Conservation (phyloP, 192 early-diverging fungal genomes). For the Umbelopsis ramanniana region DNA sequence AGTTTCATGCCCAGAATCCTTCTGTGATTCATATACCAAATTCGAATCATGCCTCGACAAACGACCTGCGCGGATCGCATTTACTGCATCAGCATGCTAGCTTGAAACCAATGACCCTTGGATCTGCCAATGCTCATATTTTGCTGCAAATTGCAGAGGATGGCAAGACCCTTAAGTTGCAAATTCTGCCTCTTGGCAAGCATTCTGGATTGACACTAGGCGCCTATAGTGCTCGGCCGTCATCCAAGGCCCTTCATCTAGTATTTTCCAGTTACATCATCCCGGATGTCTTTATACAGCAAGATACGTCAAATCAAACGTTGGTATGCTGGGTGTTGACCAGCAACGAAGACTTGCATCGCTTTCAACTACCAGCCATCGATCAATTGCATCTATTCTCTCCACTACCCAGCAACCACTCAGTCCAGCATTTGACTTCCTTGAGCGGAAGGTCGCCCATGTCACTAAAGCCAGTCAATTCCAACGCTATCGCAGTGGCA, state of each 20-base stretch:
- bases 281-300: slow-evolving; percentile 2
- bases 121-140: background rate
- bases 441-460: background rate
- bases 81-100: background rate
- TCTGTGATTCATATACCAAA: background rate
- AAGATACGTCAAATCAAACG: background rate
- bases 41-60: background rate
- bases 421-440: background rate
- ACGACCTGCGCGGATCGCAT: too few species aligned
- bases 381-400: background rate
- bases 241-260: background rate
- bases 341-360: slow-evolving; percentile 11
- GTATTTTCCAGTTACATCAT: slow-evolving; percentile 1
- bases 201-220: background rate
- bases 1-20: background rate
- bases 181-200: background rate
- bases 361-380: background rate
- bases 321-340: slow-evolving; percentile 4
- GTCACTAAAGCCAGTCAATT: background rate
- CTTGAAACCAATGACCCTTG: background rate
- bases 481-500: background rate
- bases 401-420: background rate
- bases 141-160: slow-evolving; percentile 6
- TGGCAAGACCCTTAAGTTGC: background rate
- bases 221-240: background rate